Evolutionary conservation across 768 basidiomycete genomes (phyloP).

Genomic region (Phylloporus sp.): DNA sequence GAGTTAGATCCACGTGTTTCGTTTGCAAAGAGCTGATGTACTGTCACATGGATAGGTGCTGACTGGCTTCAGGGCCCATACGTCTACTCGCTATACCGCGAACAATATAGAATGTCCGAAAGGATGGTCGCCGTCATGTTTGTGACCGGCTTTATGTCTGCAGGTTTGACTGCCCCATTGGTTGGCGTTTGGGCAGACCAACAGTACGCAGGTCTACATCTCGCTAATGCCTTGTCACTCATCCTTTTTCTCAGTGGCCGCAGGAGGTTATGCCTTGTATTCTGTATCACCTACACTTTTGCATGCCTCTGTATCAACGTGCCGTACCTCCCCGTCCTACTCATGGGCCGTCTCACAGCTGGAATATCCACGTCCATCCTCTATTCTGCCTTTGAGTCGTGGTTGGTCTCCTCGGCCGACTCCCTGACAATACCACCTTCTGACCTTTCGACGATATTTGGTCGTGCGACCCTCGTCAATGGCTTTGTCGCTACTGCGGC

Average conservation of each 20-base stretch:
- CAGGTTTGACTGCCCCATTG: slow-evolving; percentile 63
- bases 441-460: slow-evolving; percentile 67
- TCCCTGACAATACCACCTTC: slow-evolving; percentile 47
- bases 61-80: slow-evolving; percentile 84
- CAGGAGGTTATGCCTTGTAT: slow-evolving; percentile 61
- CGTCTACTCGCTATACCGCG: slow-evolving; percentile 68
- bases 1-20: slow-evolving; percentile 14
- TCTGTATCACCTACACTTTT: slow-evolving; percentile 62
- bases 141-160: slow-evolving; percentile 73
- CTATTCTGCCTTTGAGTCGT: slow-evolving; percentile 73
- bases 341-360: slow-evolving; percentile 62
- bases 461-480: slow-evolving; percentile 69
- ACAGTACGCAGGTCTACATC: slow-evolving; percentile 33
- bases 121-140: slow-evolving; percentile 66
- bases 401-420: slow-evolving; percentile 65
- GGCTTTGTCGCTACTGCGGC: slow-evolving; percentile 67
- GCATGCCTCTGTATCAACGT: slow-evolving; percentile 59
- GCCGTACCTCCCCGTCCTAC: slow-evolving; percentile 53
- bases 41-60: slow-evolving; percentile 43
- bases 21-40: background rate
- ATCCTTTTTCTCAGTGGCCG: slow-evolving; percentile 49
- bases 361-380: slow-evolving; percentile 74
- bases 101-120: slow-evolving; percentile 63
- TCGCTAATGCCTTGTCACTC: background rate
- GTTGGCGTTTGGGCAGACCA: slow-evolving; percentile 79